phyloP scores from a whole-genome alignment of 1,284 basidiomycete species.

The Marasmius oreades region DNA sequence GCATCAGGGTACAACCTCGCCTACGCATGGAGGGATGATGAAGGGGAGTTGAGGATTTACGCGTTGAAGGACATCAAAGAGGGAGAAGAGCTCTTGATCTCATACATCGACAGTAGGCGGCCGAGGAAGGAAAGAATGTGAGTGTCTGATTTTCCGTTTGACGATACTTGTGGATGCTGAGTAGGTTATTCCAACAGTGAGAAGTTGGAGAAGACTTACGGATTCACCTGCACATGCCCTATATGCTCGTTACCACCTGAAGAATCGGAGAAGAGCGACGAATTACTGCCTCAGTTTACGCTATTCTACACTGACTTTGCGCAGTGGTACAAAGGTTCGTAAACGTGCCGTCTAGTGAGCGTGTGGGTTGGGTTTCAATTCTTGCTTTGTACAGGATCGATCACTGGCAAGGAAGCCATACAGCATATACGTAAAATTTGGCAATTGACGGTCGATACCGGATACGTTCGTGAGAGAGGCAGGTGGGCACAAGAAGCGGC shows the following conservation, averaged over 20 bases:
- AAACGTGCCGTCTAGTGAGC: not conserved
- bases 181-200: constrained; percentile 28
- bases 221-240: constrained; percentile 54
- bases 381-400: constrained; percentile 10
- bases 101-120: constrained; percentile 53
- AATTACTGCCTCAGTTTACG: constrained; percentile 41
- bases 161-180: not conserved
- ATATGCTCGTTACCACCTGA: constrained; percentile 51
- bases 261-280: constrained; percentile 46
- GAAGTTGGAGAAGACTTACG: constrained; percentile 45
- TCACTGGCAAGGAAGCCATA: constrained; percentile 49
- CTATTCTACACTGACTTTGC: constrained; percentile 40
- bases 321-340: constrained; percentile 38
- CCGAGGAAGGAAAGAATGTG: constrained; percentile 50
- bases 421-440: constrained; percentile 46
- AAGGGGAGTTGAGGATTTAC: constrained; percentile 46
- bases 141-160: constrained; percentile 4
- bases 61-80: constrained; percentile 48
- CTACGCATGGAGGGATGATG: constrained; percentile 52
- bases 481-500: constrained; percentile 56
- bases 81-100: constrained; percentile 59
- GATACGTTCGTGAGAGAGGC: constrained; percentile 60
- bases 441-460: constrained; percentile 52
- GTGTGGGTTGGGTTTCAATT: not conserved
- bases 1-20: constrained; percentile 60